Conservation (phyloP, 208 protist genomes). For the Acanthamoeba royreba region DNA sequence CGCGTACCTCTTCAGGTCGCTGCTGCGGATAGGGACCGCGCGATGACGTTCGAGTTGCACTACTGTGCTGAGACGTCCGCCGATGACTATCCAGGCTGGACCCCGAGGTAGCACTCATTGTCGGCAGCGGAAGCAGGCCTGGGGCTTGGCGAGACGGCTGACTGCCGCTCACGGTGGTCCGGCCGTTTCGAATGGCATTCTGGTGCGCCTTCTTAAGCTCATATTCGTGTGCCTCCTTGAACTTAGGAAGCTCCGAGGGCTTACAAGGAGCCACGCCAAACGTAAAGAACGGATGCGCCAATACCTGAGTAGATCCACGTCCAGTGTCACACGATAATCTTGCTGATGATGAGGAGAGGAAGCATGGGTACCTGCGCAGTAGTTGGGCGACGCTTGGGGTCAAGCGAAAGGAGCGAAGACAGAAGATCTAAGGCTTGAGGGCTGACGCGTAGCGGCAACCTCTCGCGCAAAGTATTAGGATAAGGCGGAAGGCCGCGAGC, state of each 20-base stretch:
- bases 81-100: no score
- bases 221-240: slow-evolving; percentile 14
- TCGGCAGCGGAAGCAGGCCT: background rate
- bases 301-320: no score
- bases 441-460: background rate
- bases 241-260: background rate
- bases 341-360: no score
- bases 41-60: no score
- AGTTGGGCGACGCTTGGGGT: no score
- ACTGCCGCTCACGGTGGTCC: background rate
- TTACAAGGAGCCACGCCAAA: background rate
- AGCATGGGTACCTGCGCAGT: no score
- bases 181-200: background rate
- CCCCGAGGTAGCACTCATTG: no score
- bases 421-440: slow-evolving; percentile 64
- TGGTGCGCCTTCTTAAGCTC: slow-evolving; percentile 12
- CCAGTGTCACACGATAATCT: no score
- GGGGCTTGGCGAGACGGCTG: background rate
- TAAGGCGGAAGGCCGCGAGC: background rate
- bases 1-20: background rate
- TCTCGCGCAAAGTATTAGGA: slow-evolving; percentile 1
- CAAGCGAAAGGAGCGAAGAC: slow-evolving; percentile 67
- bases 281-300: background rate
- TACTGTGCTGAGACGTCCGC: no score
- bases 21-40: background rate